These are phyloP conservation scores for Ophiocordyceps camponoti-leonardi DNA, from an alignment of 2,329 filamentous ascomycete genomes.

Conservation along the genomic window DNA sequence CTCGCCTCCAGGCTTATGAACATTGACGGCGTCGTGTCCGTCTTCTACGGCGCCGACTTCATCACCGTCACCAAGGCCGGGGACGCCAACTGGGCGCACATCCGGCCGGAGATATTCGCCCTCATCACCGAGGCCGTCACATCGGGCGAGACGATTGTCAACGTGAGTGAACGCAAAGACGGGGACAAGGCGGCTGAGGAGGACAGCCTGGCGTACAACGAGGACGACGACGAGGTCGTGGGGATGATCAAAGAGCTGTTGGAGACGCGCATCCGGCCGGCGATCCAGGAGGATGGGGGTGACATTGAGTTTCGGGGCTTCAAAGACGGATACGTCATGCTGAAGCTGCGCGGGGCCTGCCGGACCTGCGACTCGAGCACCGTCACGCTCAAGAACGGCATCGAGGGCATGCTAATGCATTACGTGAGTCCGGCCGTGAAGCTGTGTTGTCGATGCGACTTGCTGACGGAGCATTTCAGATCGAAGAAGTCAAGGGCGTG, in stretches of 20 bases:
- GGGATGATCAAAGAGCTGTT: slow-evolving; percentile 98
- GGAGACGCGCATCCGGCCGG: slow-evolving; percentile 84
- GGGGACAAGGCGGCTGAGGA: slow-evolving; percentile 27
- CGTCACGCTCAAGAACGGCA: slow-evolving; percentile 91
- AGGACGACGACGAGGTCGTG: slow-evolving; percentile 85
- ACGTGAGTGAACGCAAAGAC: slow-evolving; percentile 43
- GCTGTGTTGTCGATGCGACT: not conserved
- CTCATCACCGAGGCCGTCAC: slow-evolving; percentile 88
- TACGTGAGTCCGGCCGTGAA: slow-evolving; percentile 43
- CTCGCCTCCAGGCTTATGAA: slow-evolving; percentile 82
- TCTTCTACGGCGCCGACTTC: slow-evolving; percentile 91
- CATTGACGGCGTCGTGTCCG: slow-evolving; percentile 82
- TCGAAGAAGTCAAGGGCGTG: slow-evolving; percentile 89
- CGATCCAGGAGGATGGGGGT: slow-evolving; percentile 93
- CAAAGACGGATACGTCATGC: slow-evolving; percentile 57
- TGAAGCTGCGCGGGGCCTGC: slow-evolving; percentile 86
- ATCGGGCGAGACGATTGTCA: slow-evolving; percentile 67
- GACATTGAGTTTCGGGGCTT: slow-evolving; percentile 95
- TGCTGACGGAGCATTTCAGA: slow-evolving; percentile 29
- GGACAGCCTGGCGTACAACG: slow-evolving; percentile 67
- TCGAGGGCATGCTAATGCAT: slow-evolving; percentile 97
- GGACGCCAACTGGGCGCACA: slow-evolving; percentile 81
- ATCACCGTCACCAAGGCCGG: slow-evolving; percentile 89
- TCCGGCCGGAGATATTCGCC: slow-evolving; percentile 89
- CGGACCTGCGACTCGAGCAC: slow-evolving; percentile 94